A percentile compares a stretch with the other conserved stretches of the same genome.
These are phyloP conservation scores for Karstenula rhodostoma DNA, from an alignment of 2,329 filamentous ascomycete genomes.

Conservation along the genomic window DNA sequence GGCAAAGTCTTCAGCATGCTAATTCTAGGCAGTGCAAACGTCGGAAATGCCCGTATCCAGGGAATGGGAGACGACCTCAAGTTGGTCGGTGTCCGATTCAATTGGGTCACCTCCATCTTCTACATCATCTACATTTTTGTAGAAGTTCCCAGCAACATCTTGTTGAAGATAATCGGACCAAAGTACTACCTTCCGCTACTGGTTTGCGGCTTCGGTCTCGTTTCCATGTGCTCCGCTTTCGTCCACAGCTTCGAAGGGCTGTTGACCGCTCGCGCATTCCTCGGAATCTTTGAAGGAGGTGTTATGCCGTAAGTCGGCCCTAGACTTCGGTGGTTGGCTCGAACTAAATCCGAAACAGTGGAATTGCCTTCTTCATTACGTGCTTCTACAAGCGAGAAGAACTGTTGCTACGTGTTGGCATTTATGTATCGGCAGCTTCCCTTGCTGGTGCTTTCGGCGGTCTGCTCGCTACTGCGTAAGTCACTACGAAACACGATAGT, in stretches of 20 bases:
- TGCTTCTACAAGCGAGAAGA: slow-evolving; percentile 66
- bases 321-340: neutral
- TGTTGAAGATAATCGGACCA: slow-evolving; percentile 63
- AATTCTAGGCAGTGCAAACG: slow-evolving; percentile 45
- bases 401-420: slow-evolving; percentile 63
- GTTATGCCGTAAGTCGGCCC: slow-evolving; percentile 58
- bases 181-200: slow-evolving; percentile 63
- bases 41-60: slow-evolving; percentile 65
- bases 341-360: slow-evolving; percentile 32
- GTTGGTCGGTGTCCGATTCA: slow-evolving; percentile 61
- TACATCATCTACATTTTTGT: slow-evolving; percentile 65
- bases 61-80: slow-evolving; percentile 61
- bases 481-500: slow-evolving; percentile 16
- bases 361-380: slow-evolving; percentile 64
- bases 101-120: slow-evolving; percentile 66
- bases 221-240: slow-evolving; percentile 64
- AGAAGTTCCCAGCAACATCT: slow-evolving; percentile 64
- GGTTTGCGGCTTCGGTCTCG: slow-evolving; percentile 63
- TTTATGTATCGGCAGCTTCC: slow-evolving; percentile 64
- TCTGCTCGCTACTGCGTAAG: slow-evolving; percentile 62
- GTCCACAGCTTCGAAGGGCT: slow-evolving; percentile 59
- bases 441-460: slow-evolving; percentile 67
- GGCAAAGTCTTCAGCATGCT: neutral
- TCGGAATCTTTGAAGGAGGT: slow-evolving; percentile 66
- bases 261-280: slow-evolving; percentile 57